Conservation (phyloP, 768 basidiomycete species). For the Epithele typhae region DNA sequence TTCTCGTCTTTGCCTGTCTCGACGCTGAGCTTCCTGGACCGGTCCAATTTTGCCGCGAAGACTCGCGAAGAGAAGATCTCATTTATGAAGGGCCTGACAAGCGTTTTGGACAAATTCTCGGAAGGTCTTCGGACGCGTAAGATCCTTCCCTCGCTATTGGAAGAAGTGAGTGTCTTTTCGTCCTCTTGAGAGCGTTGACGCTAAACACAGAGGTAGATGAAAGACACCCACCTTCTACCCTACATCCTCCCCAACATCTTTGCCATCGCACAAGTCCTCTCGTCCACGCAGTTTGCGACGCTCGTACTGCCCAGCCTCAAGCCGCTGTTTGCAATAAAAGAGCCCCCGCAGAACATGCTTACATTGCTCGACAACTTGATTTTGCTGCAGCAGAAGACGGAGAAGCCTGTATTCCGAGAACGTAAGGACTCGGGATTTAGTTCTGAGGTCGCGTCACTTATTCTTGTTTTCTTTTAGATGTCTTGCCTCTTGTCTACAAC, state of each 20-base stretch:
- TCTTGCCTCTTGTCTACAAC: conserved; percentile 94
- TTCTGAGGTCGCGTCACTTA: too few relatives aligned
- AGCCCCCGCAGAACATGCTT: conserved; percentile 97
- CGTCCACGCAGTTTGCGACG: conserved; percentile 74
- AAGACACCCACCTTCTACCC: conserved; percentile 88
- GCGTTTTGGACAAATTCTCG: conserved; percentile 80
- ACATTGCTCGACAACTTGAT: conserved; percentile 86
- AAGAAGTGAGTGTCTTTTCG: conserved; percentile 59
- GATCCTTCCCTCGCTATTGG: conserved; percentile 86
- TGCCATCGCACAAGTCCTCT: conserved; percentile 73
- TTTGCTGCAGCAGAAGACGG: conserved; percentile 86
- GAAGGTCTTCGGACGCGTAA: conserved; percentile 85
- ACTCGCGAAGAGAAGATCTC: conserved; percentile 94
- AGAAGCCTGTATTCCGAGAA: conserved; percentile 81
- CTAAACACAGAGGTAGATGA: conserved; percentile 54
- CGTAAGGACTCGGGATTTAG: conserved; percentile 50
- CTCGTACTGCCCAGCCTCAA: conserved; percentile 84
- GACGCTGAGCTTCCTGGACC: conserved; percentile 92
- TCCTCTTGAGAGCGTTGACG: too few relatives aligned
- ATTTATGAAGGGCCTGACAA: conserved; percentile 86
- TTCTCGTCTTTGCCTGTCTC: conserved; percentile 96
- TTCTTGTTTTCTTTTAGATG: conserved; percentile 47
- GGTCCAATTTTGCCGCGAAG: conserved; percentile 92
- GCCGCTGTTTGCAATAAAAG: conserved; percentile 85
- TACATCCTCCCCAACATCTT: conserved; percentile 97